These are phyloP conservation scores for Aspergillus luchuensis DNA, from an alignment of 2,329 filamentous ascomycete genomes.

Conservation along the genomic window DNA sequence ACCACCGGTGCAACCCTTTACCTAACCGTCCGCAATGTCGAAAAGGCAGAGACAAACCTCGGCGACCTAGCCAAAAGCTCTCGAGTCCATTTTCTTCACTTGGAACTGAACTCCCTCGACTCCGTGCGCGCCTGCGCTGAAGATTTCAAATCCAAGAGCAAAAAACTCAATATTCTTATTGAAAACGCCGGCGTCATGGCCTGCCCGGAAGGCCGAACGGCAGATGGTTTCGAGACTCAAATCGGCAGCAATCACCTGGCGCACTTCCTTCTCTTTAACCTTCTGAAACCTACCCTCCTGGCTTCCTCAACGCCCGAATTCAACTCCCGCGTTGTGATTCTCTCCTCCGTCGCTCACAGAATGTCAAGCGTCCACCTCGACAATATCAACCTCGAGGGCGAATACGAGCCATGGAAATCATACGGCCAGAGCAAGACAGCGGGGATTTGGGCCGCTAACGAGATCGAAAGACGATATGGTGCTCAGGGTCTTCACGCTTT, in stretches of 20 bases:
- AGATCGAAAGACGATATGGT: constrained; percentile 55
- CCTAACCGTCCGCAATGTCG: constrained; percentile 37
- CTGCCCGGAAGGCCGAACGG: constrained; percentile 40
- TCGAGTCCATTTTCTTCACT: constrained; percentile 24
- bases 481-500: constrained; percentile 47
- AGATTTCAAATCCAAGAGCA: constrained; percentile 13
- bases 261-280: constrained; percentile 57
- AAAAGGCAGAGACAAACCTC: constrained; percentile 20
- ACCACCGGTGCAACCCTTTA: constrained; percentile 38
- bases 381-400: constrained; percentile 33
- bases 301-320: constrained; percentile 36
- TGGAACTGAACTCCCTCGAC: neutral
- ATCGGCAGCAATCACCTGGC: constrained; percentile 56
- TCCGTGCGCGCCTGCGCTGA: constrained; percentile 4
- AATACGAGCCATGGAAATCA: constrained; percentile 39
- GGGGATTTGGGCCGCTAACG: constrained; percentile 54
- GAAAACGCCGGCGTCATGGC: constrained; percentile 51
- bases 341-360: constrained; percentile 51
- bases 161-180: constrained; percentile 34
- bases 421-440: constrained; percentile 57
- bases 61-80: constrained; percentile 26
- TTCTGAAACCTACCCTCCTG: constrained; percentile 43
- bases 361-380: constrained; percentile 33
- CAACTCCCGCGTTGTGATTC: constrained; percentile 51
- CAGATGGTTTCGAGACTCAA: constrained; percentile 48